A percentile compares a stretch with the other conserved stretches of the same genome.
phyloP scores from a whole-genome alignment of 2,329 filamentous ascomycete genomes.

The Pleoardoris graminearum region DNA sequence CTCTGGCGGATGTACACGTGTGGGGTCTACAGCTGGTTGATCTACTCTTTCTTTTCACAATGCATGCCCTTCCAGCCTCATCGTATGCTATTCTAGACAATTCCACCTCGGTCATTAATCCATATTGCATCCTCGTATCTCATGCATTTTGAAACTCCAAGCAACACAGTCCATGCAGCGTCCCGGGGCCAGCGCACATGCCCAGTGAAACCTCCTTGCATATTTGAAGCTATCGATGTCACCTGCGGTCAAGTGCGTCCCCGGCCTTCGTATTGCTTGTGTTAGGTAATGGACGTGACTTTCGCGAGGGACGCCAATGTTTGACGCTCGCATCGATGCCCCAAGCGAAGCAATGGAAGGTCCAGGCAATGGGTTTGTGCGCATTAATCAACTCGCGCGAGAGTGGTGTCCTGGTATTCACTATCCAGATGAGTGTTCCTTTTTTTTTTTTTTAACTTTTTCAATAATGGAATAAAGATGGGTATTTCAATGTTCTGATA shows the following conservation, averaged over 20 bases:
- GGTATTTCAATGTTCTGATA: constrained; percentile 8
- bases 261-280: not conserved
- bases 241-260: not conserved
- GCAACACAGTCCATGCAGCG: not conserved
- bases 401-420: too few relatives aligned
- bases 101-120: not conserved
- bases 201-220: not conserved
- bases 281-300: not conserved
- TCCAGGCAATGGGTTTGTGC: not conserved
- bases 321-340: constrained; percentile 1
- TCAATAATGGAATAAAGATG: constrained; percentile 6
- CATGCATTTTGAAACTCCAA: not conserved
- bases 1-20: not conserved
- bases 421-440: too few relatives aligned
- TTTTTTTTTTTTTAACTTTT: too few relatives aligned
- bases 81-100: not conserved
- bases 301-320: not conserved
- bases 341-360: not conserved
- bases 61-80: not conserved
- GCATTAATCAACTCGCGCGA: too few relatives aligned
- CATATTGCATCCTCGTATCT: not conserved
- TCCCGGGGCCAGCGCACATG: not conserved
- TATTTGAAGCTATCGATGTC: not conserved
- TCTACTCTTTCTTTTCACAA: too few relatives aligned
- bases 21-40: too few relatives aligned